Percentiles rank a stretch among this genome's conserved stretches.
Evolutionary conservation across 768 basidiomycete genomes (phyloP).

Genomic region (Termitomyces sp.): DNA sequence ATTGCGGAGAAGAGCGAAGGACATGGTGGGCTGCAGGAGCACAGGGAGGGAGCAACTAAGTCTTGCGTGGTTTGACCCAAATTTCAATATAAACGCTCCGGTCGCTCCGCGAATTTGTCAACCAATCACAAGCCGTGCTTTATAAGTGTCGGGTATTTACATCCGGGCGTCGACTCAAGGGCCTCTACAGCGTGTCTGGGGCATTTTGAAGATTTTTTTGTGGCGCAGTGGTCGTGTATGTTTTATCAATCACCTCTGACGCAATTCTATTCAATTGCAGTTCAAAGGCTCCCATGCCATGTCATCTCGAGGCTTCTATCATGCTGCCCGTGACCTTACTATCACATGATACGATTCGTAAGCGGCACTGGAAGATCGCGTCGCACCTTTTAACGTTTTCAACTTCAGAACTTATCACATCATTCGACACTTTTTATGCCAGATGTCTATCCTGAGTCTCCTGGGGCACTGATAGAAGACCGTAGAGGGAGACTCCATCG

Average conservation of each 20-base stretch:
- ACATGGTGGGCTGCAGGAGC: conserved; percentile 41
- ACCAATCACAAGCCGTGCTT: conserved; percentile 18
- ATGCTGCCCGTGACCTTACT: not conserved
- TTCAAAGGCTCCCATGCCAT: not conserved
- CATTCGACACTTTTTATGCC: not conserved
- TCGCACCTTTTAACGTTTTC: too few relatives aligned
- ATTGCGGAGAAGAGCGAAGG: conserved; percentile 49
- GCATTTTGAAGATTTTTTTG: not conserved
- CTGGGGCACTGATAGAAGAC: too few relatives aligned
- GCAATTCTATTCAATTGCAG: not conserved
- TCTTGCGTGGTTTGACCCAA: conserved; percentile 9
- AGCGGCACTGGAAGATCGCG: not conserved
- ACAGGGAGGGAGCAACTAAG: conserved; percentile 2
- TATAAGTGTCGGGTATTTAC: conserved; percentile 8
- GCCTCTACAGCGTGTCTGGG: not conserved
- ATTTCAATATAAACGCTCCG: conserved; percentile 9
- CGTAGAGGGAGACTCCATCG: too few relatives aligned
- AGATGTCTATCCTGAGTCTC: too few relatives aligned
- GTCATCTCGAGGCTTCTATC: conserved; percentile 1
- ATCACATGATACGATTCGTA: not conserved
- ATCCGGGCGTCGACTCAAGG: not conserved
- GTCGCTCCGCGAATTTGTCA: conserved; percentile 13
- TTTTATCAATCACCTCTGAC: not conserved
- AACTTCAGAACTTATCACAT: too few relatives aligned
- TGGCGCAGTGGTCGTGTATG: conserved; percentile 4